A percentile compares a stretch with the other conserved stretches of the same genome.
These are phyloP conservation scores for Inonotus hispidus DNA, from an alignment of 1,284 basidiomycete species.

Conservation along the genomic window DNA sequence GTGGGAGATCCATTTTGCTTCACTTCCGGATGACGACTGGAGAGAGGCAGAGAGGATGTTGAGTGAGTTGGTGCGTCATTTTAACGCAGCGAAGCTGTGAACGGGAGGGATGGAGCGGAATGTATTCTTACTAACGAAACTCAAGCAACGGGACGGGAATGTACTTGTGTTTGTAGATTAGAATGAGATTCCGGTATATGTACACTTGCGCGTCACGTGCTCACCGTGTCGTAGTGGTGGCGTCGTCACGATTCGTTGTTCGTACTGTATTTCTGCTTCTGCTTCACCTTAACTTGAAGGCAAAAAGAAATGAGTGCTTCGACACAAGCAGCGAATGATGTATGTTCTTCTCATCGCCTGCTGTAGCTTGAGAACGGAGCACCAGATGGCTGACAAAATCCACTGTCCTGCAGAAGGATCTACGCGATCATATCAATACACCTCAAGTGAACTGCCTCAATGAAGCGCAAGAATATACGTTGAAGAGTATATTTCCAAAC, in stretches of 20 bases:
- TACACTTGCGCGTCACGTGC: too few species aligned
- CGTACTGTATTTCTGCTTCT: too few species aligned
- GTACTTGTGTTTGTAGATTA: too few species aligned
- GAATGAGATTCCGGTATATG: too few species aligned
- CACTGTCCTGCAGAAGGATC: background rate
- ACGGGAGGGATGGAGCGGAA: background rate
- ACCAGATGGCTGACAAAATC: background rate
- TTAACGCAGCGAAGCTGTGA: background rate
- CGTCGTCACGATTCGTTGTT: too few species aligned
- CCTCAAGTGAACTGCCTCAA: constrained; percentile 73
- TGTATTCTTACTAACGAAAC: too few species aligned
- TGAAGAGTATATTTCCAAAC: constrained; percentile 56
- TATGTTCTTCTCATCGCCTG: background rate
- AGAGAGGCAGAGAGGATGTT: constrained; percentile 8
- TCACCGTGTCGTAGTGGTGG: too few species aligned
- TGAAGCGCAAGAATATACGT: constrained; percentile 54
- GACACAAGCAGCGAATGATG: too few species aligned
- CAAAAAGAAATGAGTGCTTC: too few species aligned
- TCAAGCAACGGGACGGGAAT: too few species aligned
- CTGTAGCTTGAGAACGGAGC: background rate
- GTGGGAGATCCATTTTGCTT: constrained; percentile 27
- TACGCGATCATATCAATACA: constrained; percentile 40
- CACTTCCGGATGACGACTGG: constrained; percentile 17
- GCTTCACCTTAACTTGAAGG: too few species aligned
- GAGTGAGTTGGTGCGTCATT: background rate